These are phyloP conservation scores for Kappamyces sp. DNA, from an alignment of 192 early-diverging fungal genomes.

Conservation along the genomic window DNA sequence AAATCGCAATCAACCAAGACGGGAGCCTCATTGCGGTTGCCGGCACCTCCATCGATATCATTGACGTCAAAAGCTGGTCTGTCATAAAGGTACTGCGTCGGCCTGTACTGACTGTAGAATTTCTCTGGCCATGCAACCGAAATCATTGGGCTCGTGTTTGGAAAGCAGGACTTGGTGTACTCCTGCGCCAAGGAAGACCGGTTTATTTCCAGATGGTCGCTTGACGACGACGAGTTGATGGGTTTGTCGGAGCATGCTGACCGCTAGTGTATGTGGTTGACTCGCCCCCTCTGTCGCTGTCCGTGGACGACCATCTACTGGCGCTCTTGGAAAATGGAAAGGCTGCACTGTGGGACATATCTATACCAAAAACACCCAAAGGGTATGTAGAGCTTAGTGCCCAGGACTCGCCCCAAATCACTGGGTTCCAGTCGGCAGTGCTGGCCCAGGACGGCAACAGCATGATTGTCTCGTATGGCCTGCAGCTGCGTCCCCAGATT, in stretches of 20 bases:
- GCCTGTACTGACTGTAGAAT: constrained; percentile 12
- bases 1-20: neutral
- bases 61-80: neutral
- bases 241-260: neutral
- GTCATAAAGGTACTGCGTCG: neutral
- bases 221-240: constrained; percentile 1
- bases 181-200: constrained; percentile 35
- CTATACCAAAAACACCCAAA: no score
- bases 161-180: constrained; percentile 12
- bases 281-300: neutral
- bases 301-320: constrained; percentile 5
- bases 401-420: neutral
- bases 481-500: constrained; percentile 9
- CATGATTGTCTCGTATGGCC: neutral
- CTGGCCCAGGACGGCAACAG: neutral
- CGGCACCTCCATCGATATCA: constrained; percentile 10
- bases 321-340: constrained; percentile 34
- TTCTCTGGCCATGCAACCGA: constrained; percentile 35
- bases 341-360: constrained; percentile 25
- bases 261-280: constrained; percentile 11
- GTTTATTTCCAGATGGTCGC: constrained; percentile 35
- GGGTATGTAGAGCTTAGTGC: neutral
- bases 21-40: constrained; percentile 4
- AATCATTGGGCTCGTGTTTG: constrained; percentile 17
- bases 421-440: constrained; percentile 13